Evolutionary conservation across 2,329 filamentous ascomycete species (phyloP).

Genomic region (Leptosphaerulina australis): DNA sequence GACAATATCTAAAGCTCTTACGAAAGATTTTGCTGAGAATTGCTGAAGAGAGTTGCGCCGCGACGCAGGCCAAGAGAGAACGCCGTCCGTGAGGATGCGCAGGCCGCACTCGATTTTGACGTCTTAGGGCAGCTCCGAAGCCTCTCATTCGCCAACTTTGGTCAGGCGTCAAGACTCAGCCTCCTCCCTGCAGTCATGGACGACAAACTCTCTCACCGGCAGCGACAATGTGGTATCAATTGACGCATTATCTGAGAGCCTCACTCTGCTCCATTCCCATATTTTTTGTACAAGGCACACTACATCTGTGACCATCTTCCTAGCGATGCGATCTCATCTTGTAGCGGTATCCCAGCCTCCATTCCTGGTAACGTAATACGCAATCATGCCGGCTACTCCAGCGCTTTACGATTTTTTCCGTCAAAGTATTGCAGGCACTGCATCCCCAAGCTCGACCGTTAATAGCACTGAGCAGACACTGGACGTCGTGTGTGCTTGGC

Average conservation of each 20-base stretch:
- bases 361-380: conserved; percentile 32
- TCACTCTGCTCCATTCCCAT: conserved; percentile 19
- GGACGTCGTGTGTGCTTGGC: conserved; percentile 63
- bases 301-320: conserved; percentile 1
- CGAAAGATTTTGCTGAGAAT: background rate
- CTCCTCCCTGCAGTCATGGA: conserved; percentile 14
- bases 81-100: background rate
- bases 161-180: conserved; percentile 15
- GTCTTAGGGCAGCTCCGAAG: background rate
- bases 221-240: conserved; percentile 10
- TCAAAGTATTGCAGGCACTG: conserved; percentile 16
- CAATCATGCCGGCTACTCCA: conserved; percentile 43
- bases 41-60: background rate
- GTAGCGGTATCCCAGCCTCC: conserved; percentile 15
- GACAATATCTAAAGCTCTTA: background rate
- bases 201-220: conserved; percentile 26
- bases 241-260: conserved; percentile 16
- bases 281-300: conserved; percentile 16
- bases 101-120: background rate
- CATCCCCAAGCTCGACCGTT: conserved; percentile 26
- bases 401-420: conserved; percentile 29
- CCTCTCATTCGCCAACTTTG: conserved; percentile 6
- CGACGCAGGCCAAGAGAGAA: conserved; percentile 3
- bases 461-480: conserved; percentile 34
- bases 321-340: conserved; percentile 11